These are phyloP conservation scores for Bacidia gigantensis DNA, from an alignment of 495 filamentous ascomycete species.

Conservation along the genomic window DNA sequence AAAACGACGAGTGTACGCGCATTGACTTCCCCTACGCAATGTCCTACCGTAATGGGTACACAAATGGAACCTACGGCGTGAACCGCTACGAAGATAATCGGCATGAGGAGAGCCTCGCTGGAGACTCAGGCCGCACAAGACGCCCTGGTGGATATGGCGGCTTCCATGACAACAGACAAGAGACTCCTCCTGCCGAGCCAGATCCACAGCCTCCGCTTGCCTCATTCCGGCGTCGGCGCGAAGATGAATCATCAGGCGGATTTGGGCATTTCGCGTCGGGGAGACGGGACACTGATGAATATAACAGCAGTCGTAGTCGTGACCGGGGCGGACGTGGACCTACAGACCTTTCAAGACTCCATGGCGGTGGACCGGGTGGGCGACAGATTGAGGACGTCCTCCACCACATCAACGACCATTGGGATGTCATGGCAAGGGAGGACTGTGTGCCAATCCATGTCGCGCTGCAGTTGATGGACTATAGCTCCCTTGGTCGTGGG, in stretches of 20 bases:
- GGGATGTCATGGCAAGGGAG: conserved; percentile 77
- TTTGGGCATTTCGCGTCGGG: conserved; percentile 12
- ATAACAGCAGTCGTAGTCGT: conserved; percentile 20
- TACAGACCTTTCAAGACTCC: conserved; percentile 13
- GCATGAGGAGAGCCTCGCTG: conserved; percentile 4
- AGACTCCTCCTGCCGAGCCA: conserved; percentile 21
- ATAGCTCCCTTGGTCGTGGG: conserved; percentile 81
- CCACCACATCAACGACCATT: conserved; percentile 66
- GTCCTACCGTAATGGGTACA: conserved; percentile 19
- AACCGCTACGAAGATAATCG: conserved; percentile 12
- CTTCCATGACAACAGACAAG: conserved; percentile 17
- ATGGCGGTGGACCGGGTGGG: conserved; percentile 22
- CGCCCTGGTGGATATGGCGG: conserved; percentile 30
- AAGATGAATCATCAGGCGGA: conserved; percentile 8
- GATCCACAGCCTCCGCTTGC: conserved; percentile 8
- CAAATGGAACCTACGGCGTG: conserved; percentile 13
- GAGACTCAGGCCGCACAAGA: conserved; percentile 16
- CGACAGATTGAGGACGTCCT: conserved; percentile 41
- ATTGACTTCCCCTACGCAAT: conserved; percentile 3
- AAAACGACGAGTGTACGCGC: neutral
- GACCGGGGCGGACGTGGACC: conserved; percentile 14
- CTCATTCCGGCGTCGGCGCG: conserved; percentile 9
- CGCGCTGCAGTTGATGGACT: conserved; percentile 83
- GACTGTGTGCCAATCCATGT: conserved; percentile 87
- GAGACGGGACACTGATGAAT: conserved; percentile 18